Evolutionary conservation across 257 asterid species (phyloP), one percentile per base, ranked within the genome.

Genomic region (Striga asiatica): DNA sequence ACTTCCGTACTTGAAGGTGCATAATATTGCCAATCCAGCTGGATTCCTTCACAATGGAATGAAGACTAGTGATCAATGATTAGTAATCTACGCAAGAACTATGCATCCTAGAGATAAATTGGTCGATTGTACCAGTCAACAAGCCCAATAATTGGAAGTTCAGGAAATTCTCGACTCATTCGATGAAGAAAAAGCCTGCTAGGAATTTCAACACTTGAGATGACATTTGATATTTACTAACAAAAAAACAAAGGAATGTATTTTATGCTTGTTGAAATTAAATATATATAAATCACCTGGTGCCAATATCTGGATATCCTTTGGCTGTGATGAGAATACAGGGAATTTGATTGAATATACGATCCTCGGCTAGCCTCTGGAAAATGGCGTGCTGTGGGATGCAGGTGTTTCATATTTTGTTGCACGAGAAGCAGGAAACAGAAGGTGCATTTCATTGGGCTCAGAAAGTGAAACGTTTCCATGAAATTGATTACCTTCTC

Each of bases 231-330:
- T n/a, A 0, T 0, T 3, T 3, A 41, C 32, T 17, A n/a, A n/a
- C n/a, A n/a, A n/a, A n/a, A n/a, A n/a, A n/a, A n/a, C n/a, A n/a
- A n/a, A n/a, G n/a, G n/a, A n/a, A n/a, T n/a, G n/a, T n/a, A n/a
- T n/a, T n/a, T n/a, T n/a, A n/a, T n/a, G n/a, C n/a, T n/a, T n/a
- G n/a, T n/a, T n/a, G n/a, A n/a, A n/a, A n/a, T n/a, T n/a, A n/a
- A n/a, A n/a, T n/a, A n/a, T n/a, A n/a, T 12, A 1, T 41, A 17
- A 8, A 6, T 35, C 56, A 80, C 98, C 98, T 84, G 32, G 98
- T 91, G 50, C 88, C 93, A 45, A 91, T 91, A 64, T 87, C 98
- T 50, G 96, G 98, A 63, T 81, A 91, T 31, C 98, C 98, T 77
- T 82, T 91, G 54, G 95, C 98, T 8, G 96, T 91, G 56, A 91